Conservation (phyloP, 352 stramenopile species). For the Globisporangium yorkense region DNA sequence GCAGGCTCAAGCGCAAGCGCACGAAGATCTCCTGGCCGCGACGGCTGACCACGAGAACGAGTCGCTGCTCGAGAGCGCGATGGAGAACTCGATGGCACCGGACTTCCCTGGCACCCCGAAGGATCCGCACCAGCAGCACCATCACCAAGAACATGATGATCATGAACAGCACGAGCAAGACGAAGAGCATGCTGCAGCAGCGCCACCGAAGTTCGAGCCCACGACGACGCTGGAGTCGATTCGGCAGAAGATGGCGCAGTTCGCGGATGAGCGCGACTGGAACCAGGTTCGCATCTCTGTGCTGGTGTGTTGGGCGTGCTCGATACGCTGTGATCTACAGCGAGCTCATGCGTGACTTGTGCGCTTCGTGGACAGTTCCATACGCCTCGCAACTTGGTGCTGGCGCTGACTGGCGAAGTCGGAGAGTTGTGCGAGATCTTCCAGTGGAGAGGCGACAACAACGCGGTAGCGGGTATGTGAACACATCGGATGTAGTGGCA, state of each 20-base stretch:
- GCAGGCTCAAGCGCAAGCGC: neutral
- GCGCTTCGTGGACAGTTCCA: constrained; percentile 23
- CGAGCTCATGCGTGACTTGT: neutral
- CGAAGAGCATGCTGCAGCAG: neutral
- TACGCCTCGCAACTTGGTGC: constrained; percentile 89
- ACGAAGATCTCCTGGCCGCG: constrained; percentile 38
- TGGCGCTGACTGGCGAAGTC: constrained; percentile 93
- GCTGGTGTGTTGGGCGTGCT: neutral
- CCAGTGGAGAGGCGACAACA: constrained; percentile 90
- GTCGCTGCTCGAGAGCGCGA: constrained; percentile 39
- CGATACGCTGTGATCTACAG: neutral
- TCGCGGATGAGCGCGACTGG: constrained; percentile 60
- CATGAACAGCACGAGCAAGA: neutral
- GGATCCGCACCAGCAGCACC: constrained; percentile 5
- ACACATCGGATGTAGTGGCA: constrained; percentile 3
- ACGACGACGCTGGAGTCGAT: constrained; percentile 52
- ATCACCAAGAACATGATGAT: neutral
- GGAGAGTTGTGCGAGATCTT: constrained; percentile 94
- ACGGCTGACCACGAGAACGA: constrained; percentile 43
- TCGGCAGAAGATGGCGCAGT: constrained; percentile 42
- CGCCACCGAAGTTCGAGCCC: constrained; percentile 34
- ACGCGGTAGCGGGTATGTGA: constrained; percentile 30
- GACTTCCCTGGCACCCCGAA: constrained; percentile 15
- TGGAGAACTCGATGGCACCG: constrained; percentile 42
- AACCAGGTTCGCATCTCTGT: constrained; percentile 29